phyloP scores from a whole-genome alignment of 176 grass and related monocot genomes.

The Typha latifolia region DNA sequence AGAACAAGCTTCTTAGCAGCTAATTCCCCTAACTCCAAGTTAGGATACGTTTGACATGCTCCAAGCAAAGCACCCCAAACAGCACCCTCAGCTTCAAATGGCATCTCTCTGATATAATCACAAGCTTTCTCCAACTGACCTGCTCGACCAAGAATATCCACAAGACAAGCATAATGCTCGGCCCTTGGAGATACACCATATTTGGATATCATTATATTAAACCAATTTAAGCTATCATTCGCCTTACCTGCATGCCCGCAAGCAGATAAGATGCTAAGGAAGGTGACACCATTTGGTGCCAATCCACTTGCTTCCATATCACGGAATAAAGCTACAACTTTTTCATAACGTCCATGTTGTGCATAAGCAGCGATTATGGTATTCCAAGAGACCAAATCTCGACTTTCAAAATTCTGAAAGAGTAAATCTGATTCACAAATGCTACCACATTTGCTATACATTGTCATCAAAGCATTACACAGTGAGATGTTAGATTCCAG shows the following conservation, averaged over 20 bases:
- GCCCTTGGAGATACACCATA: constrained; percentile 39
- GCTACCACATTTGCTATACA: constrained; percentile 83
- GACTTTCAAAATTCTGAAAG: constrained; percentile 38
- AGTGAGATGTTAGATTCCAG: constrained; percentile 46
- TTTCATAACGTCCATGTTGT: constrained; percentile 62
- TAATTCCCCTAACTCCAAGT: constrained; percentile 71
- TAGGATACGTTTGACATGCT: constrained; percentile 53
- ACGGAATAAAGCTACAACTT: constrained; percentile 56
- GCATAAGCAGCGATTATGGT: constrained; percentile 72
- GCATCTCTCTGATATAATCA: constrained; percentile 60
- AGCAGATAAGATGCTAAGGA: constrained; percentile 65
- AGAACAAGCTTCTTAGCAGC: constrained; percentile 62
- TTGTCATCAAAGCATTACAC: constrained; percentile 78
- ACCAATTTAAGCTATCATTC: constrained; percentile 63
- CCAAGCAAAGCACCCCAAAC: constrained; percentile 60
- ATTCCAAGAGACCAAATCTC: constrained; percentile 69
- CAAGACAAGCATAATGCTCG: constrained; percentile 79
- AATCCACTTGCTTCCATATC: constrained; percentile 47
- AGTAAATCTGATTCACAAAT: constrained; percentile 52
- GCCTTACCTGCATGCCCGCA: constrained; percentile 67
- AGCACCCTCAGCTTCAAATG: constrained; percentile 50
- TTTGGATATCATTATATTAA: constrained; percentile 59
- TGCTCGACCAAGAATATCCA: constrained; percentile 67
- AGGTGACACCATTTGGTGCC: constrained; percentile 55
- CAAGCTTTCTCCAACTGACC: constrained; percentile 68